phyloP scores from a whole-genome alignment of 2,329 filamentous ascomycete genomes.

The Ascochyta viciae-villosae region DNA sequence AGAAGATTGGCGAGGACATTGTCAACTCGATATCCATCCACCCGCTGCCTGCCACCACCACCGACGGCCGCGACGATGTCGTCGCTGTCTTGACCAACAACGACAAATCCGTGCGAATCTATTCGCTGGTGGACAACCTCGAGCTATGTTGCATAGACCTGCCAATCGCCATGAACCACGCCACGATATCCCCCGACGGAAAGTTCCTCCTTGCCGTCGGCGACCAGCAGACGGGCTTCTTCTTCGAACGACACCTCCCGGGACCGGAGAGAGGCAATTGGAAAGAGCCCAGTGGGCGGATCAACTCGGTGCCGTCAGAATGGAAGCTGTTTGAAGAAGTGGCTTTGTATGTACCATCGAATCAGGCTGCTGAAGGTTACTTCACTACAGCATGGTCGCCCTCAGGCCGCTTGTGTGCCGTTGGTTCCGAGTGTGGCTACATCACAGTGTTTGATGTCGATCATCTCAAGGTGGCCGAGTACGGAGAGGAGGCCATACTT shows the following conservation, averaged over 20 bases:
- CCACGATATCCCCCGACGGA: constrained; percentile 91
- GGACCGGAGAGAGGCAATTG: constrained; percentile 36
- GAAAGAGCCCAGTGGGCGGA: constrained; percentile 32
- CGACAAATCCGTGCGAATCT: constrained; percentile 86
- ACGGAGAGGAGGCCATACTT: constrained; percentile 69
- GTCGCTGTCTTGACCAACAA: constrained; percentile 88
- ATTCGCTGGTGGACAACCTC: constrained; percentile 73
- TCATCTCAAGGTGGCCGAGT: constrained; percentile 50
- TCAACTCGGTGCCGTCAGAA: constrained; percentile 35
- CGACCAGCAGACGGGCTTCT: constrained; percentile 85
- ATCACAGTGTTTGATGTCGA: constrained; percentile 76
- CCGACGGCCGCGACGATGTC: constrained; percentile 60
- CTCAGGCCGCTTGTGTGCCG: constrained; percentile 73
- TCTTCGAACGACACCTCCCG: constrained; percentile 68
- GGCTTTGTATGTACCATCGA: constrained; percentile 50
- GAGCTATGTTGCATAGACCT: constrained; percentile 75
- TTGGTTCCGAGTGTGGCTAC: constrained; percentile 81
- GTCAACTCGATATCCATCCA: constrained; percentile 73
- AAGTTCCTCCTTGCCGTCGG: constrained; percentile 81
- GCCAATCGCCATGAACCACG: constrained; percentile 89
- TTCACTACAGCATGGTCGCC: constrained; percentile 81
- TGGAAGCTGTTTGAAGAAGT: constrained; percentile 54
- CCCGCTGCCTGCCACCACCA: constrained; percentile 53
- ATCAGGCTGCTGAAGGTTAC: constrained; percentile 61
- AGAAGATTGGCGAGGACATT: constrained; percentile 68